Percentiles rank a stretch among this genome's conserved stretches.
phyloP scores from a whole-genome alignment of 179 eudicot species.

The Beta corolliflora region DNA sequence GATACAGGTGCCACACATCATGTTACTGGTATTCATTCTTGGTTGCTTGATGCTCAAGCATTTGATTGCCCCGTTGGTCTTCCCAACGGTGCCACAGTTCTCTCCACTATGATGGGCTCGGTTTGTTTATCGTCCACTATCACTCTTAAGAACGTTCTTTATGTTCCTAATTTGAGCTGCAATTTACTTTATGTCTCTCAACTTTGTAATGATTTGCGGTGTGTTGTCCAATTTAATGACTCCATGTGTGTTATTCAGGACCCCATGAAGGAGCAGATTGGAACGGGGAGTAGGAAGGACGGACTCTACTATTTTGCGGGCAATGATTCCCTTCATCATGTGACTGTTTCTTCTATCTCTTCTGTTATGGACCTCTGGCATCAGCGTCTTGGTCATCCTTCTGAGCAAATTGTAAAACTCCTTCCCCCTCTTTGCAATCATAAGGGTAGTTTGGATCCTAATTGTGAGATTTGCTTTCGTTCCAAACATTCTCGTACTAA shows the following conservation, averaged over 20 bases:
- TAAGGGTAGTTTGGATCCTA: background rate
- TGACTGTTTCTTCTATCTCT: background rate
- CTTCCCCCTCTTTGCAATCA: background rate
- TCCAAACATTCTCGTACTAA: background rate
- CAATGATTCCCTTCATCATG: too few species aligned
- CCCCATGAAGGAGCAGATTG: background rate
- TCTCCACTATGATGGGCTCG: background rate
- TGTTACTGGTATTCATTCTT: background rate
- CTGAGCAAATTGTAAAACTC: background rate
- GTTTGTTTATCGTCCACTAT: background rate
- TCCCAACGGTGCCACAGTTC: background rate
- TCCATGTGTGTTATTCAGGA: background rate
- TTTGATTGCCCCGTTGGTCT: background rate
- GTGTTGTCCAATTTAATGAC: background rate
- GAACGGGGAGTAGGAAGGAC: background rate
- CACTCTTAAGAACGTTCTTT: background rate
- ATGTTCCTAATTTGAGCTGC: constrained; percentile 4
- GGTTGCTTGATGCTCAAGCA: background rate
- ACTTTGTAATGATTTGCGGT: background rate
- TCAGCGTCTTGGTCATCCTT: constrained; percentile 4
- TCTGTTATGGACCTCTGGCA: background rate
- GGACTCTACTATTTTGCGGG: background rate
- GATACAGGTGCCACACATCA: too few species aligned
- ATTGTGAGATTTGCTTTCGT: background rate
- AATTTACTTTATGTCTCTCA: background rate